Percentiles rank a stretch among this genome's conserved stretches.
These are phyloP conservation scores for Volvariella volvacea DNA, from an alignment of 1,284 basidiomycete genomes.

Conservation along the genomic window DNA sequence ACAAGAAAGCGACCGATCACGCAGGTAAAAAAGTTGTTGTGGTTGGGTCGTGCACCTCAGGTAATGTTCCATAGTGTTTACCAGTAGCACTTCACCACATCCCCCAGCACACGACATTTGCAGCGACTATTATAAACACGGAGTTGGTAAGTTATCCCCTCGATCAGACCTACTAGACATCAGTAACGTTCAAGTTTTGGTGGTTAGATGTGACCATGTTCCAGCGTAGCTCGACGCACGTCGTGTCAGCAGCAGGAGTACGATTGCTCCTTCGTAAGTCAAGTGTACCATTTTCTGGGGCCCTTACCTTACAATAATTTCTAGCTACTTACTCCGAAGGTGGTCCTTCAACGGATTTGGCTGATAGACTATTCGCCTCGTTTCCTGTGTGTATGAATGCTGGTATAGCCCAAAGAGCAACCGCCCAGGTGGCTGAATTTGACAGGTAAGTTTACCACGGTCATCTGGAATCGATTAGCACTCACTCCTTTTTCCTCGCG, in stretches of 20 bases:
- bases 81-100: not conserved
- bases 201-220: constrained; percentile 20
- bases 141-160: constrained; percentile 13
- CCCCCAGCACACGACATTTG: constrained; percentile 25
- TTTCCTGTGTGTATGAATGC: constrained; percentile 4
- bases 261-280: not conserved
- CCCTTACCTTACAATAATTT: not conserved
- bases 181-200: not conserved
- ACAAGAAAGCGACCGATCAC: constrained; percentile 44
- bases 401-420: not conserved
- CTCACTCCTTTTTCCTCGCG: not conserved
- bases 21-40: constrained; percentile 58
- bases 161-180: not conserved
- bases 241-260: constrained; percentile 12
- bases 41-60: constrained; percentile 57
- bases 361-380: constrained; percentile 3
- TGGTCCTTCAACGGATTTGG: constrained; percentile 2
- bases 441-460: not conserved
- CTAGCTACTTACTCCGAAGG: constrained; percentile 1
- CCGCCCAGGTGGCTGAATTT: not conserved
- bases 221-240: constrained; percentile 18
- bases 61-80: constrained; percentile 17
- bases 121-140: constrained; percentile 21
- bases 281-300: not conserved
- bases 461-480: too few species aligned